Evolutionary conservation across 1,139 yeast genomes (phyloP).

Genomic region (Candida albicans): DNA sequence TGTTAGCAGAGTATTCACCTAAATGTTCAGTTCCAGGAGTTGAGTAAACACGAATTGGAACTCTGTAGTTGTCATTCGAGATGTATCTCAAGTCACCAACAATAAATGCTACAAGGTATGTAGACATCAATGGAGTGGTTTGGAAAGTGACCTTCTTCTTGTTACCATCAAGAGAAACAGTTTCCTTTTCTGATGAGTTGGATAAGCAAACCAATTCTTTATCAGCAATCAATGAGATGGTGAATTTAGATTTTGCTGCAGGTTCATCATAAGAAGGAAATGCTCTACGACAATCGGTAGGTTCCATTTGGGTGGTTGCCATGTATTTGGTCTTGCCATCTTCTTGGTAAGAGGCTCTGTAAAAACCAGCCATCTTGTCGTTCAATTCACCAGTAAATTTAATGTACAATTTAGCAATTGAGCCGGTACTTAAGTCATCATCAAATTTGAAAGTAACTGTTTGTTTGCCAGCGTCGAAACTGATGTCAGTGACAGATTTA

Average conservation of each 20-base stretch:
- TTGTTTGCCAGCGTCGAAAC: constrained; percentile 56
- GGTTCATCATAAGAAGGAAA: constrained; percentile 94
- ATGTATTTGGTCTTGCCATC: constrained; percentile 64
- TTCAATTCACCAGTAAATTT: constrained; percentile 70
- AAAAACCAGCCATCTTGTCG: constrained; percentile 86
- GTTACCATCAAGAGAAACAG: constrained; percentile 41
- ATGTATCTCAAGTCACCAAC: constrained; percentile 75
- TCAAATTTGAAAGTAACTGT: constrained; percentile 62
- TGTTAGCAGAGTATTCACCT: constrained; percentile 51
- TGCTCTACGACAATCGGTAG: constrained; percentile 87
- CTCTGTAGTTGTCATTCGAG: constrained; percentile 62
- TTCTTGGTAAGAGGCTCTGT: constrained; percentile 66
- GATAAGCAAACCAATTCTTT: constrained; percentile 65
- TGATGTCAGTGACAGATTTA: constrained; percentile 28
- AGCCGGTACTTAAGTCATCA: constrained; percentile 46
- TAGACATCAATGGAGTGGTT: constrained; percentile 72
- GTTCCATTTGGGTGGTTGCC: constrained; percentile 87
- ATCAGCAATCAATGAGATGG: constrained; percentile 61
- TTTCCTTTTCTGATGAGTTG: constrained; percentile 71
- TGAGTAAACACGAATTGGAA: constrained; percentile 59
- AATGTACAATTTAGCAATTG: constrained; percentile 47
- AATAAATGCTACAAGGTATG: constrained; percentile 77
- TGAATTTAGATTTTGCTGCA: constrained; percentile 74
- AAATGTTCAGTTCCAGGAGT: constrained; percentile 52
- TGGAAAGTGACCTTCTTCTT: constrained; percentile 52